Conservation (phyloP, 192 early-diverging fungal species). For the Backusella luteola region DNA sequence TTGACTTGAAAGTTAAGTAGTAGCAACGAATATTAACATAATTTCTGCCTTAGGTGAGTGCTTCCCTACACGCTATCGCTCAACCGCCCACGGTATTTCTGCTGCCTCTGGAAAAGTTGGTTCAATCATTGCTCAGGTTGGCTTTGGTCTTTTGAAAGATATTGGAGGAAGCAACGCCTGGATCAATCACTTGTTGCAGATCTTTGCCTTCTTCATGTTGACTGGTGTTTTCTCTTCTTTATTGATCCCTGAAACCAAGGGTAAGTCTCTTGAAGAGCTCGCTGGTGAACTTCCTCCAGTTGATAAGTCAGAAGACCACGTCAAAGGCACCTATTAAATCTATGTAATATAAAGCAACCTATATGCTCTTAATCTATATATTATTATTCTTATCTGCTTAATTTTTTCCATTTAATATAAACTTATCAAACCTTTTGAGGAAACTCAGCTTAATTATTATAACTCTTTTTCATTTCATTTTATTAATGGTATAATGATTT, state of each 20-base stretch:
- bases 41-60: slow-evolving; percentile 47
- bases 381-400: not conserved
- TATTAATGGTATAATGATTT: not conserved
- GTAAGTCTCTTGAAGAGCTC: slow-evolving; percentile 75
- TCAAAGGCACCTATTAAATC: slow-evolving; percentile 12
- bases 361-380: not conserved
- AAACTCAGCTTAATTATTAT: not conserved
- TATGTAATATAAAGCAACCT: not conserved
- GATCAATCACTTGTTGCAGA: slow-evolving; percentile 59
- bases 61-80: slow-evolving; percentile 81
- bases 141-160: slow-evolving; percentile 70
- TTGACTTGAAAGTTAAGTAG: too few relatives aligned
- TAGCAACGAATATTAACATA: too few relatives aligned
- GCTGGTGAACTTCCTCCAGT: slow-evolving; percentile 37
- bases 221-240: slow-evolving; percentile 65
- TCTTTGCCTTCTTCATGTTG: slow-evolving; percentile 78
- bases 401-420: not conserved
- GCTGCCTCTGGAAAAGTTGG: slow-evolving; percentile 82
- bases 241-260: slow-evolving; percentile 78
- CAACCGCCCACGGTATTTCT: slow-evolving; percentile 78
- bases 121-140: slow-evolving; percentile 72
- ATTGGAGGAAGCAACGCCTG: slow-evolving; percentile 62
- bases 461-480: not conserved
- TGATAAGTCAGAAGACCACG: not conserved
- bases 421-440: not conserved